Evolutionary conservation across 805 yeast genomes (phyloP), one percentile per base, ranked within the genome.

Genomic region (Candida palmyrensis): DNA sequence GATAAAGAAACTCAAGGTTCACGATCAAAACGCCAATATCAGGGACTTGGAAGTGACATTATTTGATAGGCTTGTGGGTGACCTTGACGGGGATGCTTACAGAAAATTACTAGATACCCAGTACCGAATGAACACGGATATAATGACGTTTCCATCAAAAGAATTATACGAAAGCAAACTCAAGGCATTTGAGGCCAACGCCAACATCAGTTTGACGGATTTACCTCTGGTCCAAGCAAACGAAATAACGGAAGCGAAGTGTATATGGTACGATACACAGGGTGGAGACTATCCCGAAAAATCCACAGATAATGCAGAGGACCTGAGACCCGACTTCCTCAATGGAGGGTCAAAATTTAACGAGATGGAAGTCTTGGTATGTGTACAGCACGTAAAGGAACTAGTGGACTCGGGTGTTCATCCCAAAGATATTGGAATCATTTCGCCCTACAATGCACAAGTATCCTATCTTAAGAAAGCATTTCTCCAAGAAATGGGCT

Each of bases 361-460:
- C 52, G 86, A 82, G 29, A 77, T 79, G 53, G 98, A 90, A 56
- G 79, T 79, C 1, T 53, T 66, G 25, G 50, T 86, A 7, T 90
- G 79, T 0, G 44, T 64, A 19, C 57, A 66, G 15, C 89, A 89
- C 48, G 63, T 86, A 4, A 47, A 54, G 2, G 51, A 63, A 13
- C 61, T 90, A 14, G 38, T 78, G 3, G 54, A 51, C 0, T 49
- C 64, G 2, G 86, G 88, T 2, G 77, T 85, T 0, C 32, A 49
- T 2, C 68, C 71, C 19, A 57, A 59, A 1, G 68, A 70, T 33
- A 86, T 90, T 39, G 98, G 97, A 8, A 64, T 90, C 0, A 89
- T 90, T 22, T 75, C 96, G 0, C 97, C 98, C 0, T 90, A 90
- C 50, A 79, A 74, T 48, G 95, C 95, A 0, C 98, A 90, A 51